phyloP scores from a whole-genome alignment of 1,139 yeast genomes.

The Suhomyces bokatorum region DNA sequence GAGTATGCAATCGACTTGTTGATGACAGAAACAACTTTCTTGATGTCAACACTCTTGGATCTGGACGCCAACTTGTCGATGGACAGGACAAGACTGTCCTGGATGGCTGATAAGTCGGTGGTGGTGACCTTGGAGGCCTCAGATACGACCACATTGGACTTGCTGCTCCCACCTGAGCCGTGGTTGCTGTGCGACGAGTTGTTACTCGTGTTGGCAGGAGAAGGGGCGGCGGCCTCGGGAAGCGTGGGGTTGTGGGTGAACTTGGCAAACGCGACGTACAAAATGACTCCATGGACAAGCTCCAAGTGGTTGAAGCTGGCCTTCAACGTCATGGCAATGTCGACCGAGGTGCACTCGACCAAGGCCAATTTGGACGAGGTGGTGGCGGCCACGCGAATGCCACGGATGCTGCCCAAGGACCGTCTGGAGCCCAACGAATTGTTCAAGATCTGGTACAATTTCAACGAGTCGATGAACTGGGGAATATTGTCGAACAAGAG shows the following conservation, averaged over 20 bases:
- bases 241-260: slow-evolving; percentile 31
- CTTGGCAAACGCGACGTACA: slow-evolving; percentile 70
- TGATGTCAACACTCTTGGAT: slow-evolving; percentile 26
- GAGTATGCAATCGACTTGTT: slow-evolving; percentile 34
- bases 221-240: neutral
- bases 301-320: slow-evolving; percentile 80
- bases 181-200: neutral
- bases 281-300: slow-evolving; percentile 67
- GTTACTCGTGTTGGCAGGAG: slow-evolving; percentile 8
- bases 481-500: slow-evolving; percentile 80
- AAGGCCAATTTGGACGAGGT: slow-evolving; percentile 53
- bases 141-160: slow-evolving; percentile 16
- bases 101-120: slow-evolving; percentile 29
- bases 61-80: slow-evolving; percentile 20
- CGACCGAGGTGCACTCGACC: slow-evolving; percentile 70
- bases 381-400: slow-evolving; percentile 57
- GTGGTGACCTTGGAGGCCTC: slow-evolving; percentile 16
- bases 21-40: slow-evolving; percentile 35
- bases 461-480: slow-evolving; percentile 37
- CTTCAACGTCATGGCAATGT: slow-evolving; percentile 75
- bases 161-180: slow-evolving; percentile 8
- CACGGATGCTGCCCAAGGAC: slow-evolving; percentile 27
- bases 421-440: slow-evolving; percentile 30
- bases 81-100: slow-evolving; percentile 25
- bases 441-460: slow-evolving; percentile 35